Evolutionary conservation across 1,284 basidiomycete species (phyloP), one percentile per base, ranked within the genome.

Genomic region (Ganoderma boninense): DNA sequence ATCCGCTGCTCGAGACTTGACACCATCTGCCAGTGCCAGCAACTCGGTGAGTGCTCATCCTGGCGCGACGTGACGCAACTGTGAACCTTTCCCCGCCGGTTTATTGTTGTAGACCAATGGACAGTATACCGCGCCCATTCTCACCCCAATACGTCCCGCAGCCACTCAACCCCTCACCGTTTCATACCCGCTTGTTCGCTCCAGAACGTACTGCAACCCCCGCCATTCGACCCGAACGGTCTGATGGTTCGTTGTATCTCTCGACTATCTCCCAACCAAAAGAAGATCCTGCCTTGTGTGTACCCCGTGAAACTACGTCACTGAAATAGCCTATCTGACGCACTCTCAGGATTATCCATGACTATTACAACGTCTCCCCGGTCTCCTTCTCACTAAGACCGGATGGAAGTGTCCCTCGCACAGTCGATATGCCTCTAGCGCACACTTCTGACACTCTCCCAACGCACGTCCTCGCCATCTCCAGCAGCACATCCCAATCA

Each of bases 381-480:
- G 73, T 76, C 70, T 59, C 66, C 70, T 74, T 65, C 40, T 54
- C 52, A 57, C 20, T 64, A 32, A 43, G 61, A 7, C 40, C 18
- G 38, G 59, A 66, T 29, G 63, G 54, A 42, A 70, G 46, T 46
- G n/a, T 43, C 49, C 56, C 57, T n/a, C 40, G n/a, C 18, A 60
- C 66, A 16, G 43, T 67, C 26, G 65, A 67, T 16, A 65, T 69
- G 64, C 68, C 68, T 35, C 44, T 69, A 44, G 32, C 59, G 43
- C 67, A 61, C 20, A 46, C 42, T 20, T 35, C 66, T 42, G 62
- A 70, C 16, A 62, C 26, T 52, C 52, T 20, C 52, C n/a, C 67
- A 76, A 79, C 66, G 66, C 74, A 63, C 78, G 65, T 79, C 71
- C 74, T 72, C 73, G 49, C 69, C 63, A 35, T 76, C 71, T 69